Percentiles rank a stretch among this genome's conserved stretches.
phyloP scores from a whole-genome alignment of 192 early-diverging fungal genomes.

The Anaeromyces robustus region DNA sequence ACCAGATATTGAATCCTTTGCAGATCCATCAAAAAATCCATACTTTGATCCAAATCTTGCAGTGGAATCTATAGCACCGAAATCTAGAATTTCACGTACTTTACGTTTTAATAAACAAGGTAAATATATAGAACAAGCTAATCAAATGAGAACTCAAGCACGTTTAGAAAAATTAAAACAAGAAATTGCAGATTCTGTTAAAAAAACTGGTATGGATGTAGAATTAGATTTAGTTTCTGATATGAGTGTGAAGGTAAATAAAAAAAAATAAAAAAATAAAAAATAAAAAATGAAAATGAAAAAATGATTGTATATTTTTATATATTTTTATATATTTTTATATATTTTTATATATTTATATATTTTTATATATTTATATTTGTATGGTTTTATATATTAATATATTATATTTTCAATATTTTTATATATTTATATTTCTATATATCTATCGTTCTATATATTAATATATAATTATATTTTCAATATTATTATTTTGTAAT shows the following conservation, averaged over 20 bases:
- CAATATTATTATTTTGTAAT: too few relatives aligned
- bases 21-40: slow-evolving; percentile 67
- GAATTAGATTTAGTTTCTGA: slow-evolving; percentile 60
- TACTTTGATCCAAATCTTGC: slow-evolving; percentile 66
- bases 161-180: slow-evolving; percentile 56
- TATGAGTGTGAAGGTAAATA: slow-evolving; percentile 38
- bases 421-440: too few relatives aligned
- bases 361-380: too few relatives aligned
- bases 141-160: slow-evolving; percentile 59
- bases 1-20: slow-evolving; percentile 21
- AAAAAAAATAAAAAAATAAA: not conserved
- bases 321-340: too few relatives aligned
- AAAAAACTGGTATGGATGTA: slow-evolving; percentile 54
- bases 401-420: too few relatives aligned
- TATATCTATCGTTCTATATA: too few relatives aligned
- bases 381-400: too few relatives aligned
- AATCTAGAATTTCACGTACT: slow-evolving; percentile 22
- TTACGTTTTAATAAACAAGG: slow-evolving; percentile 74
- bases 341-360: too few relatives aligned
- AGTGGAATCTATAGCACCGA: slow-evolving; percentile 10
- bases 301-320: too few relatives aligned
- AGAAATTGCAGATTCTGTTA: slow-evolving; percentile 54
- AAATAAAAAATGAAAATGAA: too few relatives aligned
- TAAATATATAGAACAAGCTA: slow-evolving; percentile 63
- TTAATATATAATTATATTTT: too few relatives aligned